Evolutionary conservation across 768 basidiomycete genomes (phyloP).

Genomic region (Rhizopogon vesiculosus): DNA sequence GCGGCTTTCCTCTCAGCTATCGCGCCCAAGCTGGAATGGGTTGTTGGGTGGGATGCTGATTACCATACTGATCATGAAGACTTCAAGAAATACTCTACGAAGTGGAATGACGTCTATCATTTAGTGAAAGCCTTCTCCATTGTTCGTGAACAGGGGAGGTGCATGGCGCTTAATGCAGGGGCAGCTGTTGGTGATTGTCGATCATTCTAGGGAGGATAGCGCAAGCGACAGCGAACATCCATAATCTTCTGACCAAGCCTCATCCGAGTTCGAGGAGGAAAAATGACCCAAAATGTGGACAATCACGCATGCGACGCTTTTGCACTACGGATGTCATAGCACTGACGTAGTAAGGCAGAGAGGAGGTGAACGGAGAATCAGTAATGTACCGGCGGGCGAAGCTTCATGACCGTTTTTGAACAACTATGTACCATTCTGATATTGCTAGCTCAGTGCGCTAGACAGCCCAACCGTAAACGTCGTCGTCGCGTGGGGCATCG

Average conservation of each 20-base stretch:
- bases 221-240: not conserved
- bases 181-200: not conserved
- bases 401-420: too few relatives aligned
- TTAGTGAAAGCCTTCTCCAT: slow-evolving; percentile 17
- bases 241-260: too few relatives aligned
- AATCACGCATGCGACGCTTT: too few relatives aligned
- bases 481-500: too few relatives aligned
- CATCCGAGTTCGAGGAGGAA: too few relatives aligned
- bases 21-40: slow-evolving; percentile 22
- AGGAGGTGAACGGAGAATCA: too few relatives aligned
- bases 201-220: not conserved
- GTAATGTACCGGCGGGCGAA: too few relatives aligned
- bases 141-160: not conserved
- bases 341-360: too few relatives aligned
- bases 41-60: slow-evolving; percentile 15
- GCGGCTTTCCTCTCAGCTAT: slow-evolving; percentile 23
- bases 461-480: slow-evolving; percentile 15
- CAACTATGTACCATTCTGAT: too few relatives aligned
- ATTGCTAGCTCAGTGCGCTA: too few relatives aligned
- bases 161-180: not conserved
- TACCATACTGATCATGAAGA: not conserved
- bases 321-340: too few relatives aligned
- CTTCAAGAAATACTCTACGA: slow-evolving; percentile 15
- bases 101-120: slow-evolving; percentile 21
- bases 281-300: too few relatives aligned